These are phyloP conservation scores for Rhododendron simsii DNA, from an alignment of 148 eudicot genomes.

Conservation along the genomic window DNA sequence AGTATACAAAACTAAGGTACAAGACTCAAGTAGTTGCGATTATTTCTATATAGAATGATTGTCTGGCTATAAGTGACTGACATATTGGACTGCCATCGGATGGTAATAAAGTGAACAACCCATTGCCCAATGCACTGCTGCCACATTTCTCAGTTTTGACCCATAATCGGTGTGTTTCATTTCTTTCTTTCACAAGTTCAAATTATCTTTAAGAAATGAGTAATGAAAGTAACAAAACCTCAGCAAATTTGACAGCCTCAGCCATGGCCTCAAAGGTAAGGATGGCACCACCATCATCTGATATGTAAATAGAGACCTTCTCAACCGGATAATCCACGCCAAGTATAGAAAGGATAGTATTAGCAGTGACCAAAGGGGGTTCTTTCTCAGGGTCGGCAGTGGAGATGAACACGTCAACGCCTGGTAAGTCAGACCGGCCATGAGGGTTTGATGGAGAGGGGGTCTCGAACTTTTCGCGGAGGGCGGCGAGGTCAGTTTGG, in stretches of 20 bases:
- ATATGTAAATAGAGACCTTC: slow-evolving; percentile 67
- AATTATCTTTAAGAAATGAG: background rate
- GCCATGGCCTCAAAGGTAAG: slow-evolving; percentile 96
- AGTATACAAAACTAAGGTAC: background rate
- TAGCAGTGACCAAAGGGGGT: slow-evolving; percentile 86
- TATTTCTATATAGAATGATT: background rate
- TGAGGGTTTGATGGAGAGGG: slow-evolving; percentile 52
- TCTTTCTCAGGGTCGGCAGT: slow-evolving; percentile 93
- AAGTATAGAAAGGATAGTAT: slow-evolving; percentile 74
- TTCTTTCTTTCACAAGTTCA: background rate
- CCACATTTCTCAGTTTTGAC: background rate
- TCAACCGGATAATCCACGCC: slow-evolving; percentile 86
- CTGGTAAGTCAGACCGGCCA: slow-evolving; percentile 88
- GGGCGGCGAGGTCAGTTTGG: slow-evolving; percentile 61
- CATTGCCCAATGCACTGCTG: background rate
- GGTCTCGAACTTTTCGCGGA: slow-evolving; percentile 68
- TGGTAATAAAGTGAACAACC: background rate
- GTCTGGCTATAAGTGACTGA: background rate
- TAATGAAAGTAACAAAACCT: slow-evolving; percentile 17
- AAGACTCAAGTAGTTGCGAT: background rate
- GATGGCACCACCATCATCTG: slow-evolving; percentile 87
- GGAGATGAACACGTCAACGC: slow-evolving; percentile 74
- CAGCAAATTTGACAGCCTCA: slow-evolving; percentile 74
- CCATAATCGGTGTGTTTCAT: background rate
- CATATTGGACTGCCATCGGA: background rate